These are phyloP conservation scores for Nothophoma quercina DNA, from an alignment of 2,329 filamentous ascomycete genomes.

Conservation along the genomic window DNA sequence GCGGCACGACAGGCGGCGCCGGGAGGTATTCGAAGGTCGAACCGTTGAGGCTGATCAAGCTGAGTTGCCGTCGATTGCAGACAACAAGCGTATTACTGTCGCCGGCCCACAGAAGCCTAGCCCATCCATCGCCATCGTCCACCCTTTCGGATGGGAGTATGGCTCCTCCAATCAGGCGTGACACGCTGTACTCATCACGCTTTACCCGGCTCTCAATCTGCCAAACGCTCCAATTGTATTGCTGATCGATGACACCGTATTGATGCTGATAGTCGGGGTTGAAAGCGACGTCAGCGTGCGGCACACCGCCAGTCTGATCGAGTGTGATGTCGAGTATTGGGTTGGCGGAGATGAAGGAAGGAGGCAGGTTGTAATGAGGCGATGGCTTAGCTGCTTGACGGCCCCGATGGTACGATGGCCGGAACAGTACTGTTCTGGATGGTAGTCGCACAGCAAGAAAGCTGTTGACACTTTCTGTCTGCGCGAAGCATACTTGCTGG, in stretches of 20 bases:
- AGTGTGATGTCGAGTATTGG: constrained; percentile 62
- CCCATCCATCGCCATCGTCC: constrained; percentile 57
- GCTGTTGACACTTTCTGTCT: constrained; percentile 49
- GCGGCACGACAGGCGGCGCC: constrained; percentile 35
- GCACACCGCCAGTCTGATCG: constrained; percentile 61
- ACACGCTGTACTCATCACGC: constrained; percentile 41
- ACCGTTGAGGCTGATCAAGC: constrained; percentile 46
- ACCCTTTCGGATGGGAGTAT: constrained; percentile 12
- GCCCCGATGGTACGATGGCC: constrained; percentile 35
- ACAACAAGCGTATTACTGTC: constrained; percentile 60
- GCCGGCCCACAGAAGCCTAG: constrained; percentile 57
- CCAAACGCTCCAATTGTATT: constrained; percentile 74
- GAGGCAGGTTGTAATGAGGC: constrained; percentile 32
- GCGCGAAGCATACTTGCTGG: constrained; percentile 62
- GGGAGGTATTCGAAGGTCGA: constrained; percentile 27
- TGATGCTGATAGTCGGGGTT: constrained; percentile 68
- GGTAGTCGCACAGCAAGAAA: constrained; percentile 62
- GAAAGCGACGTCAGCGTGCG: constrained; percentile 71
- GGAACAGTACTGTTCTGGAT: constrained; percentile 58
- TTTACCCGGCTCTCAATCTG: constrained; percentile 54
- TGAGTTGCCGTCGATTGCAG: constrained; percentile 56
- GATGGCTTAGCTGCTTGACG: constrained; percentile 24
- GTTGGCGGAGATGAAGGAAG: constrained; percentile 65
- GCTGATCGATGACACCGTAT: constrained; percentile 70
- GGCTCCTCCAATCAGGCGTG: constrained; percentile 41